Percentiles rank a stretch among this genome's conserved stretches.
phyloP scores from a whole-genome alignment of 2,329 filamentous ascomycete genomes.

The Penicillium frequentans region DNA sequence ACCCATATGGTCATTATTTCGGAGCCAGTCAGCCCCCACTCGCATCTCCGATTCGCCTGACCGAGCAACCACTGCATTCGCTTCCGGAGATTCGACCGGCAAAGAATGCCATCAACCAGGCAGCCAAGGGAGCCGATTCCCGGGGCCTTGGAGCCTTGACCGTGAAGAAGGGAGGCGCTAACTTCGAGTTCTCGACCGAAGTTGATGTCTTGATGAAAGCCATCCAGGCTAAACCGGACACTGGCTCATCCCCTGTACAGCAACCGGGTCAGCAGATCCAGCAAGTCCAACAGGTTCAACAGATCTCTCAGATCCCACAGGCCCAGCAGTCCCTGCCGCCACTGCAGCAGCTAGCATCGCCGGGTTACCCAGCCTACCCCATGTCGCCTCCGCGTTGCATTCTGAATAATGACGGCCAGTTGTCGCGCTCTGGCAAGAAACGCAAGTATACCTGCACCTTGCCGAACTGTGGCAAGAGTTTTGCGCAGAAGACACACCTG shows the following conservation, averaged over 20 bases:
- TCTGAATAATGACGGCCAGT: constrained; percentile 35
- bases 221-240: constrained; percentile 67
- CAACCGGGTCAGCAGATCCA: neutral
- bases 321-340: constrained; percentile 35
- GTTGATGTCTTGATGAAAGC: constrained; percentile 87
- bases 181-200: constrained; percentile 73
- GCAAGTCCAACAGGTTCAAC: neutral
- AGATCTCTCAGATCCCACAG: neutral
- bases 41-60: constrained; percentile 28
- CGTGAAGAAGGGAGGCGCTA: constrained; percentile 21
- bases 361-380: constrained; percentile 24
- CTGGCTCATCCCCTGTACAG: constrained; percentile 11
- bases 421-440: constrained; percentile 40
- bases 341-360: constrained; percentile 35
- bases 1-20: constrained; percentile 37
- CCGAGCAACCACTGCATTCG: constrained; percentile 33
- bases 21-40: constrained; percentile 30
- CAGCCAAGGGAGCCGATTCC: constrained; percentile 17
- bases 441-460: constrained; percentile 74
- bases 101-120: constrained; percentile 37
- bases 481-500: constrained; percentile 88
- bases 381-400: constrained; percentile 23
- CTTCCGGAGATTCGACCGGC: constrained; percentile 40
- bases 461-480: constrained; percentile 74
- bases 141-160: neutral